Base-by-base conservation (phyloP, 1,284 basidiomycete species). In the Leccinum subrobustum region DNA sequence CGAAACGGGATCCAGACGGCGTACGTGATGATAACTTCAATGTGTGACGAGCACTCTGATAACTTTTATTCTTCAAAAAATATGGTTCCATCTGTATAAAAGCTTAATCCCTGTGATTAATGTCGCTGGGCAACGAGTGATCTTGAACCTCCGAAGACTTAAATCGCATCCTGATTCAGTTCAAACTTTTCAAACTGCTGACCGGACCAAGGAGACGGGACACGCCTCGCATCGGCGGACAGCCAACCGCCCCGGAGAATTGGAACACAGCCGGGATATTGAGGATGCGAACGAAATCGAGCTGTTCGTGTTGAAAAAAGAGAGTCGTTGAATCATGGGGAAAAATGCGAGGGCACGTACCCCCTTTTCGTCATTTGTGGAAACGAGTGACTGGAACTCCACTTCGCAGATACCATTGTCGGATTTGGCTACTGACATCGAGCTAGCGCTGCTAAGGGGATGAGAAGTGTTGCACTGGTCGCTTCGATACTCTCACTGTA, bases 121-220 rank as follows among this genome's bases (percentile, higher is more conserved):
- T 18, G 9, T 44, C 1, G 42, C 18, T 18, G 42, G 42, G 42
- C n/a, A 44, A 44, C n/a, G 42, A 18, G 42, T 44, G n/a, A 35
- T 63, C 12, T 27, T 63, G 9, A 63, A 64, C 58, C 58, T 63
- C 8, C 62, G 62, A 35, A 37, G 35, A 6, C 55, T 56, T 16
- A 37, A 27, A 9, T 33, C 62, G 12, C 20, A 9, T n/a, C 4
- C n/a, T 9, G 35, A 50, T 7, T 3, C 55, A 2, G 3, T 33
- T 31, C 11, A 33, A 33, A 33, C 31, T 33, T 33, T 11, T 20
- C 44, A 47, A 23, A 14, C 47, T 48, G 9, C 3, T 2, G 11
- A 48, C 47, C 20, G 20, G 23, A 48, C 0, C 20, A 14, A 12
- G 20, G 18, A 6, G 11, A 20, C 6, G 6, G 47, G 47, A 7